Evolutionary conservation across 2,329 filamentous ascomycete species (phyloP).

Genomic region (Fusarium sp.): DNA sequence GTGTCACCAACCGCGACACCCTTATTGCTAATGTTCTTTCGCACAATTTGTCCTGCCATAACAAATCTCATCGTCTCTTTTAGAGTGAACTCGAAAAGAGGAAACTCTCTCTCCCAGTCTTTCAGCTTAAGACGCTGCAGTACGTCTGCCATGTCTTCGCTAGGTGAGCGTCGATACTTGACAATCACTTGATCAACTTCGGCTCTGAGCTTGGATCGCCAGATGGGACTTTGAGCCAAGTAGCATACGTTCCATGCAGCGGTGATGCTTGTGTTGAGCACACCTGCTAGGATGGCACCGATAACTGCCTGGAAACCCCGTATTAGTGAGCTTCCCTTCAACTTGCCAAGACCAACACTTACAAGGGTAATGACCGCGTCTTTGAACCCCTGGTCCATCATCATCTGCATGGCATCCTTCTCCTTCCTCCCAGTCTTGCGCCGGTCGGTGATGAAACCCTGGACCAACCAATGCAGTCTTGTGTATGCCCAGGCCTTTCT

Average conservation of each 20-base stretch:
- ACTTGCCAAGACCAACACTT: neutral
- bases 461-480: neutral
- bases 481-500: slow-evolving; percentile 3
- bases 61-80: slow-evolving; percentile 8
- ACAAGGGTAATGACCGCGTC: neutral
- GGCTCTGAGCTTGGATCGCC: neutral
- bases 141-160: neutral
- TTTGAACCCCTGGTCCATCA: slow-evolving; percentile 7
- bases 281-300: slow-evolving; percentile 7
- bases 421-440: neutral
- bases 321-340: neutral
- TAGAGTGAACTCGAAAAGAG: neutral
- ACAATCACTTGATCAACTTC: slow-evolving; percentile 1
- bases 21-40: slow-evolving; percentile 10
- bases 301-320: neutral
- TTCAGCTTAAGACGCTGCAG: neutral
- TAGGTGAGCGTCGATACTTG: neutral
- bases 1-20: neutral
- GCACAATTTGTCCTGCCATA: slow-evolving; percentile 6
- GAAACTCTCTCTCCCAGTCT: slow-evolving; percentile 13
- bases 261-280: slow-evolving; percentile 4
- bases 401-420: slow-evolving; percentile 5
- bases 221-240: neutral
- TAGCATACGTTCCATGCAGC: slow-evolving; percentile 5
- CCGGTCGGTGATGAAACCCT: neutral